phyloP scores from a whole-genome alignment of 306 rosid genomes.

The Dalbergia oliveri region DNA sequence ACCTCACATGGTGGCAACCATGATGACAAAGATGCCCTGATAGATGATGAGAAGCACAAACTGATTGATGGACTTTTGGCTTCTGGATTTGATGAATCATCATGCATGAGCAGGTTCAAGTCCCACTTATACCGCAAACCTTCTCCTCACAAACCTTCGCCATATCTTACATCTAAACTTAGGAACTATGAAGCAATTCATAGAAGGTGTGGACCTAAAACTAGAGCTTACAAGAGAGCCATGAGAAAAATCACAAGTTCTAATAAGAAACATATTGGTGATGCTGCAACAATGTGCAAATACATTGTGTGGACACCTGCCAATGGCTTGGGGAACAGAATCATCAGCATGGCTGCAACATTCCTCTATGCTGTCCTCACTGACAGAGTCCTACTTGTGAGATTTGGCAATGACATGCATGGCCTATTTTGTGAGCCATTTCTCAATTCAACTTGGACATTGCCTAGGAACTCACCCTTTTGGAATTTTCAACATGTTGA shows the following conservation, averaged over 20 bases:
- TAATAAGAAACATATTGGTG: constrained; percentile 8
- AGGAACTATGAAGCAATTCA: constrained; percentile 65
- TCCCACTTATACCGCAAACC: constrained; percentile 57
- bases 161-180: constrained; percentile 62
- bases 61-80: constrained; percentile 59
- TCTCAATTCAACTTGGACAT: constrained; percentile 65
- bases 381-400: constrained; percentile 58
- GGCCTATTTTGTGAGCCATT: constrained; percentile 74
- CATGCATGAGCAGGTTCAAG: constrained; percentile 65
- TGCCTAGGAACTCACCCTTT: constrained; percentile 56
- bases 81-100: constrained; percentile 57
- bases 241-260: constrained; percentile 44
- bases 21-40: background rate
- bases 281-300: constrained; percentile 46
- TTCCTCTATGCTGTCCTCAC: constrained; percentile 73
- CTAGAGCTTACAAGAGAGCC: constrained; percentile 48
- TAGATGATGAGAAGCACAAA: constrained; percentile 40
- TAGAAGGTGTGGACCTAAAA: constrained; percentile 62
- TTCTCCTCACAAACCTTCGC: constrained; percentile 57
- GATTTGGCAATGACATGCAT: constrained; percentile 57
- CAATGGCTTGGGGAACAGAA: constrained; percentile 72
- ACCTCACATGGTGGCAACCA: background rate
- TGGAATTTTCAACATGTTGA: constrained; percentile 41
- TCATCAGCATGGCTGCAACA: constrained; percentile 58
- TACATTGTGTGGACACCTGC: constrained; percentile 60